Base-by-base conservation (phyloP, 257 asterid species). In the Leonotis leonurus region DNA sequence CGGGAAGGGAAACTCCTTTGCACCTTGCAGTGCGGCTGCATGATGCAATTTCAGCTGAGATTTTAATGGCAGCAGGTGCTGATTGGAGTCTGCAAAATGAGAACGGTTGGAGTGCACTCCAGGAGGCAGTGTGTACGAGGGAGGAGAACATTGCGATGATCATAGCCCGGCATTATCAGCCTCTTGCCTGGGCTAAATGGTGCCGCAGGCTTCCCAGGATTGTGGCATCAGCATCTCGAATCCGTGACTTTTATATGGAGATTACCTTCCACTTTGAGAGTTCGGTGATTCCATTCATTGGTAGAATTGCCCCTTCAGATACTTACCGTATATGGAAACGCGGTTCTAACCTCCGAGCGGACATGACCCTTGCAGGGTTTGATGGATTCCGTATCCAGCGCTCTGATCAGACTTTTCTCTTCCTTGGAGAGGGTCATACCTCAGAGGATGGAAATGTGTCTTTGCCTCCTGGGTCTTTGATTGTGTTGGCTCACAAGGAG, bases 171-270 rank as follows among this genome's bases (percentile, higher is more conserved):
- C 92, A 93, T 62, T 93, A 87, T 70, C 99, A 93, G 81, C 95
- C 99, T 41, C 97, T 93, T 75, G 99, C 97, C 20, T 93, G 99
- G 99, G 99, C 97, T 8, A 93, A 93, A 71, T 93, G 99, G 99
- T 93, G 99, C 66, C 89, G 97, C 11, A 82, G 99, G 73, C 97
- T 93, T 69, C 99, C 99, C n/a, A 84, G 99, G 77, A 85, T 93
- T 62, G 89, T 93, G 61, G 97, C 95, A 49, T 93, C 99, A 1
- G 78, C 92, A 1, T 30, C 85, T 37, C 83, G 99, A 59, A 93
- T 93, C 20, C 95, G 94, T 70, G 97, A 93, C 69, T 93, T 93
- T 68, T 89, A 93, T 70, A 93, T 93, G 99, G 99, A 93, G 88
- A 89, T 93, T 58, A 83, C 88, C 60, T 93, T 93, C 75, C 94